phyloP scores from a whole-genome alignment of 2,329 filamentous ascomycete genomes.

The Apiospora saccharicola region DNA sequence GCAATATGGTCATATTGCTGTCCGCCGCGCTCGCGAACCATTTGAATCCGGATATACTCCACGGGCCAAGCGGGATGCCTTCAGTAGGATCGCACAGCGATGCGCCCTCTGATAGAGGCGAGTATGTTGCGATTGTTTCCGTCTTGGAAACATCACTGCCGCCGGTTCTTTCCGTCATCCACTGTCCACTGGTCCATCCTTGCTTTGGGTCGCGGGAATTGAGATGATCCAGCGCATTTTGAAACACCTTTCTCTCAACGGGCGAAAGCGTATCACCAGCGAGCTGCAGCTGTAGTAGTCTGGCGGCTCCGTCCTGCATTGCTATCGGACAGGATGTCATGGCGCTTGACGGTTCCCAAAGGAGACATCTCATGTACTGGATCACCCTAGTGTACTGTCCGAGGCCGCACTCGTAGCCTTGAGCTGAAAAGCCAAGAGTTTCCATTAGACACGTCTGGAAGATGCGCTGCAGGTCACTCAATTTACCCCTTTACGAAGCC shows the following conservation, averaged over 20 bases:
- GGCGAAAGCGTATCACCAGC: slow-evolving; percentile 30
- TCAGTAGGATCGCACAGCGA: slow-evolving; percentile 29
- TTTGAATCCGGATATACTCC: slow-evolving; percentile 65
- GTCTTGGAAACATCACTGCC: slow-evolving; percentile 65
- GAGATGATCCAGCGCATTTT: slow-evolving; percentile 51
- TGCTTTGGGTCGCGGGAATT: slow-evolving; percentile 49
- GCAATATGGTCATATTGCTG: slow-evolving; percentile 62
- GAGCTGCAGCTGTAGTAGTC: slow-evolving; percentile 42
- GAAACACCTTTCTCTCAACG: slow-evolving; percentile 41
- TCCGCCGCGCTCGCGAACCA: slow-evolving; percentile 71
- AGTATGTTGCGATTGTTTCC: slow-evolving; percentile 57
- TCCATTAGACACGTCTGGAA: slow-evolving; percentile 19
- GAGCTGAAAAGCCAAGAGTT: slow-evolving; percentile 57
- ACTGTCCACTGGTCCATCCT: slow-evolving; percentile 68
- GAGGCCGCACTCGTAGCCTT: slow-evolving; percentile 63
- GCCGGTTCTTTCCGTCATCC: slow-evolving; percentile 68
- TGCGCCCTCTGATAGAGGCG: slow-evolving; percentile 28
- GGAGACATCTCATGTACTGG: slow-evolving; percentile 58
- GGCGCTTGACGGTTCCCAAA: slow-evolving; percentile 37
- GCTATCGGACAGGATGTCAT: slow-evolving; percentile 55
- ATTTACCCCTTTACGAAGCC: slow-evolving; percentile 60
- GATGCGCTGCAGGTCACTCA: slow-evolving; percentile 34
- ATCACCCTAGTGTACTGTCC: slow-evolving; percentile 61
- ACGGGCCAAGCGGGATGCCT: slow-evolving; percentile 41
- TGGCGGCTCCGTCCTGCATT: slow-evolving; percentile 60